These are phyloP conservation scores for Tetrapyrgos nigripes DNA, from an alignment of 1,284 basidiomycete species.

Conservation along the genomic window DNA sequence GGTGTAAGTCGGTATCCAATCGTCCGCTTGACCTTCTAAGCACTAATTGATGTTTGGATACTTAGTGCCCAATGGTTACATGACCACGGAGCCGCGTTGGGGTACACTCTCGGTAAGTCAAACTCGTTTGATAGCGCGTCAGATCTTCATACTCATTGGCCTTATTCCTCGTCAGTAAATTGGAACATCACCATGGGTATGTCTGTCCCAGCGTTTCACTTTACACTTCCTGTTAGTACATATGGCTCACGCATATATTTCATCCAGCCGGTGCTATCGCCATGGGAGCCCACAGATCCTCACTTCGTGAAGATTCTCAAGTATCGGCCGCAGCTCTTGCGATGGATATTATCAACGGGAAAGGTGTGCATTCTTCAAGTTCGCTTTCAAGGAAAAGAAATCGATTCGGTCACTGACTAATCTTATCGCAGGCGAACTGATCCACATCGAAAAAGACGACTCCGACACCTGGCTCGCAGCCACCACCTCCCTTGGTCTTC, in stretches of 20 bases:
- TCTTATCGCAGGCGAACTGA: conserved; percentile 31
- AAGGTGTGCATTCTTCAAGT: conserved; percentile 23
- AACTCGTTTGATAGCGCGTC: background rate
- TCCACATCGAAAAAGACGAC: conserved; percentile 36
- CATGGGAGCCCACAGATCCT: conserved; percentile 44
- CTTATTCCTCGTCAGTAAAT: conserved; percentile 29
- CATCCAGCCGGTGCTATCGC: conserved; percentile 38
- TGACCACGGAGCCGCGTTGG: conserved; percentile 35
- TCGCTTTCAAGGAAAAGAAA: background rate
- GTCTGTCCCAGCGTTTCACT: background rate
- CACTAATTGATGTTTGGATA: background rate
- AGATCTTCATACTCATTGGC: background rate
- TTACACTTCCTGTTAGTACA: background rate
- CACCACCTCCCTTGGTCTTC: conserved; percentile 41
- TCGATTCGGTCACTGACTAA: background rate
- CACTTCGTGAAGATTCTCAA: conserved; percentile 41
- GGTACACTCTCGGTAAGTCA: conserved; percentile 36
- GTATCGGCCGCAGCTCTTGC: conserved; percentile 39
- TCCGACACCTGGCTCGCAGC: conserved; percentile 41
- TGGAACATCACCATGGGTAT: conserved; percentile 44
- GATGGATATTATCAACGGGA: conserved; percentile 43
- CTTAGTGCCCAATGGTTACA: conserved; percentile 41
- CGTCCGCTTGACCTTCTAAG: background rate
- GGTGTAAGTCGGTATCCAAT: conserved; percentile 27
- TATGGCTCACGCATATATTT: background rate